Evolutionary conservation across 225 moss, liverwort and hornwort species (phyloP), one percentile per base, ranked within the genome.

Genomic region (Neckera pumila): DNA sequence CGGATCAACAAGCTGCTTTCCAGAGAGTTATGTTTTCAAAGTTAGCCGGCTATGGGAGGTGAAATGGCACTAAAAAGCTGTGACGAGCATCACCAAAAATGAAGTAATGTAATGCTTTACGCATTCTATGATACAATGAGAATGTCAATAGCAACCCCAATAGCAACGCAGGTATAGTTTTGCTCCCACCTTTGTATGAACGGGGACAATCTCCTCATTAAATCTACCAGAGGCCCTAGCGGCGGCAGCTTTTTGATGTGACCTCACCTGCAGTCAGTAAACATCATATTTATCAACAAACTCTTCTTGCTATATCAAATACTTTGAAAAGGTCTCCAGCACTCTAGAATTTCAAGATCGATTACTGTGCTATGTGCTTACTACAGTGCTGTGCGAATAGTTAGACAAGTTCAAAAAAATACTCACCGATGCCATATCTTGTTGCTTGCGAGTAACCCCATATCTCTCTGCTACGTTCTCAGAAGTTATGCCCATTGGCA

Each of bases 401-500:
- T 47, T 76, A 63, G 53, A 61, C 31, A 43, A 12, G 60, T 40
- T 49, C 30, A 70, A 19, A 75, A 81, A 74, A 17, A 30, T 42
- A 49, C 92, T 76, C 75, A 94, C 95, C 19, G 94, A 91, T n/a
- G 95, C 92, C 87, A 89, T 66, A 75, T 97, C 97, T 79, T 97
- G 96, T 82, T 95, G 94, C 89, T 89, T 79, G 80, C 96, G 90
- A 70, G 90, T 86, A 63, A 97, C 86, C 9, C 93, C 94, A 61
- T 93, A 96, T 43, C 90, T 86, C 63, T 92, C 84, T 53, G 98
- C 97, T 30, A 98, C 96, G 88, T 98, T 98, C 90, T 98, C 98
- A 33, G 96, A 98, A 28, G 98, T 98, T 10, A 97, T 88, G 76
- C 98, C 98, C 98, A 97, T 97, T 17, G 96, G 98, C 31, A 98